Conservation (phyloP, 805 yeast genomes). For the Ogataea angusta region DNA sequence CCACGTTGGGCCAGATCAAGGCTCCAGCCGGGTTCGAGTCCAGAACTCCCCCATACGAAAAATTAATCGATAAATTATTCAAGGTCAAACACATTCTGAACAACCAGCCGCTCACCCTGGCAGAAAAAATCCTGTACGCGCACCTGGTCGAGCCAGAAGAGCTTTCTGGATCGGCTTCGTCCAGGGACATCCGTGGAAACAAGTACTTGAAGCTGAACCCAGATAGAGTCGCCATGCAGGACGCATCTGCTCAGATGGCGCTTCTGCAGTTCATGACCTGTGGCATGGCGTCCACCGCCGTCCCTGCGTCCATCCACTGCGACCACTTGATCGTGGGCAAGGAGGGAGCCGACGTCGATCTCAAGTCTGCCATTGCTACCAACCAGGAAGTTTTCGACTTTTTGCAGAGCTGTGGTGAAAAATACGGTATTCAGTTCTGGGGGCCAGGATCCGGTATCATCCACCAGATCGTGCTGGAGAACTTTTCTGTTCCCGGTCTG, state of each 20-base stretch:
- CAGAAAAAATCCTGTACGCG: conserved; percentile 92
- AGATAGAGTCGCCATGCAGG: conserved; percentile 98
- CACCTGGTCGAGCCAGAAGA: conserved; percentile 92
- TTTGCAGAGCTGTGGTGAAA: conserved; percentile 84
- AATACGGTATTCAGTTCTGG: conserved; percentile 98
- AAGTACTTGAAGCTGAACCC: conserved; percentile 93
- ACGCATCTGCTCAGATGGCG: conserved; percentile 99
- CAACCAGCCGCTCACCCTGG: conserved; percentile 76
- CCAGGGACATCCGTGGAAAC: conserved; percentile 63
- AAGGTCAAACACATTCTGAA: conserved; percentile 33
- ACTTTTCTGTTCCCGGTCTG: conserved; percentile 97
- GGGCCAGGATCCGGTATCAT: conserved; percentile 98
- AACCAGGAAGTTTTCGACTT: conserved; percentile 95
- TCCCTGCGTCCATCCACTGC: conserved; percentile 96
- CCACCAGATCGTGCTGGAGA: conserved; percentile 94
- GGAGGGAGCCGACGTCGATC: conserved; percentile 82
- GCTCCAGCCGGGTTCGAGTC: conserved; percentile 62
- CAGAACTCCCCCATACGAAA: conserved; percentile 86
- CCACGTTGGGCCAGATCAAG: conserved; percentile 24
- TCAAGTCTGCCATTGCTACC: conserved; percentile 79
- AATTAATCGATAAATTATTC: conserved; percentile 60
- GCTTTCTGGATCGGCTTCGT: conserved; percentile 50
- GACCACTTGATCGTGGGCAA: conserved; percentile 97
- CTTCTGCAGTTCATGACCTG: conserved; percentile 95
- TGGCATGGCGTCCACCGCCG: conserved; percentile 86